Evolutionary conservation across 495 filamentous ascomycete species (phyloP).

Genomic region (Daldinia loculata): DNA sequence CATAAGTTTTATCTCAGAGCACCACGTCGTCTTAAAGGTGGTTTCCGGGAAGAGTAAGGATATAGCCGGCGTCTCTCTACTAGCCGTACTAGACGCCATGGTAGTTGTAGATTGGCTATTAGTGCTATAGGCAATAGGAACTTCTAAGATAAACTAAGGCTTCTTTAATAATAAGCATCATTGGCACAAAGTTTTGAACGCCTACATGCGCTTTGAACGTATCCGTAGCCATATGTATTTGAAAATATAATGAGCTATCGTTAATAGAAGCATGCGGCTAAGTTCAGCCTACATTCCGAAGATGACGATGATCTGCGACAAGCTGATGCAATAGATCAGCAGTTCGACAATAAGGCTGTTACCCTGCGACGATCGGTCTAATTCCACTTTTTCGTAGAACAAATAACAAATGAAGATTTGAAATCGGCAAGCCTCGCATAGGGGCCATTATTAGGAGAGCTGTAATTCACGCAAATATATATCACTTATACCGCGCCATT

Average conservation of each 20-base stretch:
- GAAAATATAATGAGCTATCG: no score
- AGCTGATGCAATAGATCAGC: not conserved
- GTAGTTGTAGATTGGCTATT: no score
- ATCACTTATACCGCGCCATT: slow-evolving; percentile 7
- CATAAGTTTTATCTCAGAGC: not conserved
- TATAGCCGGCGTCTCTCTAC: not conserved
- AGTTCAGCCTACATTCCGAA: not conserved
- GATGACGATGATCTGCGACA: not conserved
- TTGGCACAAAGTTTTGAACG: not conserved
- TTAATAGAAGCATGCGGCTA: not conserved
- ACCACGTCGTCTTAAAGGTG: not conserved
- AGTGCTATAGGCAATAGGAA: no score
- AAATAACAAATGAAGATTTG: not conserved
- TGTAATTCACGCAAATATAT: not conserved
- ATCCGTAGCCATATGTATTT: no score
- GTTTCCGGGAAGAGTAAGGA: no score
- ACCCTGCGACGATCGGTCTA: not conserved
- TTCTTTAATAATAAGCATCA: not conserved
- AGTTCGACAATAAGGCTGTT: not conserved
- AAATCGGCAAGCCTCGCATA: not conserved
- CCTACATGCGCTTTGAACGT: no score
- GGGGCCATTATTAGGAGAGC: not conserved
- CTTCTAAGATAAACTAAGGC: not conserved
- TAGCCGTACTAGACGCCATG: not conserved
- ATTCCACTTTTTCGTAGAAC: not conserved